phyloP scores from a whole-genome alignment of 2,329 filamentous ascomycete species.

The Cladorrhinum sp. region DNA sequence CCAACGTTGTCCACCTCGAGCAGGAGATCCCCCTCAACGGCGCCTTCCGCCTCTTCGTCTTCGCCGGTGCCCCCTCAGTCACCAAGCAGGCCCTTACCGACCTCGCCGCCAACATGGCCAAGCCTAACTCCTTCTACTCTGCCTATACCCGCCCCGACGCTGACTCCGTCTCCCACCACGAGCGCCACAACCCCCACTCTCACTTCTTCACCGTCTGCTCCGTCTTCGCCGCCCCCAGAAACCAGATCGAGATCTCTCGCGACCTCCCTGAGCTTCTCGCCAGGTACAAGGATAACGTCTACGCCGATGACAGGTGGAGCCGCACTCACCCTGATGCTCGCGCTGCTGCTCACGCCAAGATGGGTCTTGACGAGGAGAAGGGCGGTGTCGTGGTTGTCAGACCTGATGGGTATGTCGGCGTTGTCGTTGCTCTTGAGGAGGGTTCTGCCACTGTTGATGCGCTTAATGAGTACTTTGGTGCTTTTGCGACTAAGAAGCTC shows the following conservation, averaged over 20 bases:
- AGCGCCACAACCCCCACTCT: slow-evolving; percentile 81
- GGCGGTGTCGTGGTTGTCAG: slow-evolving; percentile 81
- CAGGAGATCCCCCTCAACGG: slow-evolving; percentile 88
- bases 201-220: slow-evolving; percentile 76
- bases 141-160: slow-evolving; percentile 62
- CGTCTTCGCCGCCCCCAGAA: slow-evolving; percentile 66
- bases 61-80: slow-evolving; percentile 65
- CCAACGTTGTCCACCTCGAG: slow-evolving; percentile 86
- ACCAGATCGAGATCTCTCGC: slow-evolving; percentile 67
- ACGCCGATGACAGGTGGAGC: slow-evolving; percentile 80
- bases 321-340: slow-evolving; percentile 64
- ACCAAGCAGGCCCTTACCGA: slow-evolving; percentile 65
- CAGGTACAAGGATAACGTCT: slow-evolving; percentile 77
- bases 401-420: slow-evolving; percentile 82
- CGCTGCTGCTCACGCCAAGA: slow-evolving; percentile 79
- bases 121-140: slow-evolving; percentile 69
- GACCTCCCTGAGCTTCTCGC: slow-evolving; percentile 69
- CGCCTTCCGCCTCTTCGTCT: slow-evolving; percentile 81
- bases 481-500: slow-evolving; percentile 63
- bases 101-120: slow-evolving; percentile 62
- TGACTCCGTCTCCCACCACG: slow-evolving; percentile 66
- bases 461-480: slow-evolving; percentile 76
- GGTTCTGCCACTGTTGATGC: slow-evolving; percentile 77
- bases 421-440: slow-evolving; percentile 69
- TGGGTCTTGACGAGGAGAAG: slow-evolving; percentile 70